Conservation (phyloP, 805 yeast genomes). For the Candida chilensis region DNA sequence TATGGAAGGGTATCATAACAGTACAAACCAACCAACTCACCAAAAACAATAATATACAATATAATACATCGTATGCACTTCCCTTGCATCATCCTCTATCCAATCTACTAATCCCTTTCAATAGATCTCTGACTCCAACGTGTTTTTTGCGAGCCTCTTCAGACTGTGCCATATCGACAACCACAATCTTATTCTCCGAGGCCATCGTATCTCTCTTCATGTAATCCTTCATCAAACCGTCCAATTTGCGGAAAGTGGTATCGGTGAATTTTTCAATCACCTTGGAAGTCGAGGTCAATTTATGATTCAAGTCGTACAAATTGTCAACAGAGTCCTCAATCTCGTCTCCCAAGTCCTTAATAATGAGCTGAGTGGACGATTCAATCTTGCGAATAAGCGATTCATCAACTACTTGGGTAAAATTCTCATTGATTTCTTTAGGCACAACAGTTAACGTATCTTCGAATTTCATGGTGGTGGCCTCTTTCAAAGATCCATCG, state of each 20-base stretch:
- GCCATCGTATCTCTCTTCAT: constrained; percentile 5
- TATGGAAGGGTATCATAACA: no score
- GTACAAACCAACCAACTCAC: background rate
- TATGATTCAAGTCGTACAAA: constrained; percentile 18
- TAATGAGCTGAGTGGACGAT: constrained; percentile 5
- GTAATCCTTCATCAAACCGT: constrained; percentile 9
- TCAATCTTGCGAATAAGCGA: constrained; percentile 6
- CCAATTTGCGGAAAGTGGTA: constrained; percentile 8
- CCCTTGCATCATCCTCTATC: background rate
- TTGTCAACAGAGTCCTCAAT: constrained; percentile 24
- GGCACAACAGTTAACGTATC: constrained; percentile 7
- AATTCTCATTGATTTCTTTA: no score
- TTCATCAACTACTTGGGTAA: constrained; percentile 5
- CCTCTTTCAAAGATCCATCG: background rate
- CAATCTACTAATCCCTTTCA: constrained; percentile 19
- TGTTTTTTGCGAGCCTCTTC: constrained; percentile 13
- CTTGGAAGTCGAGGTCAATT: constrained; percentile 11
- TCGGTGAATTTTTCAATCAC: constrained; percentile 9
- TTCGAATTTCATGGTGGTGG: background rate
- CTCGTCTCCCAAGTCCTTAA: constrained; percentile 7
- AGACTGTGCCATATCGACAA: constrained; percentile 4
- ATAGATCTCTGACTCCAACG: constrained; percentile 17
- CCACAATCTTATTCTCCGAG: background rate
- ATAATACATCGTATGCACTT: background rate
- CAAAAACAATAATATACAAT: background rate